These are phyloP conservation scores for Echium plantagineum DNA, from an alignment of 257 asterid species.

Conservation along the genomic window DNA sequence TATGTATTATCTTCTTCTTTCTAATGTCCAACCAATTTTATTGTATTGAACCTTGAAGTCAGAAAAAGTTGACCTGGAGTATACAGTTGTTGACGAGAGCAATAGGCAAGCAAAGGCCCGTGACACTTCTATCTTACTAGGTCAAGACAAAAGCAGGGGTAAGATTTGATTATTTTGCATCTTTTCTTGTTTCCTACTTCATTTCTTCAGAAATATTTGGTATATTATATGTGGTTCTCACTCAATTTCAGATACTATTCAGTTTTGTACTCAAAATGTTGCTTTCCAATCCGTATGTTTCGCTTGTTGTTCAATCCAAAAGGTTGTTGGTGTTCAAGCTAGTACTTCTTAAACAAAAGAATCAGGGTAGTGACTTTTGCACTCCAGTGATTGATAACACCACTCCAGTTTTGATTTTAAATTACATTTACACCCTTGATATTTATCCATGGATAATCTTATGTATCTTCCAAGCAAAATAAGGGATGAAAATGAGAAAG, in stretches of 20 bases:
- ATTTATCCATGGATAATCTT: no score
- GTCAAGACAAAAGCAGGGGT: slow-evolving; percentile 14
- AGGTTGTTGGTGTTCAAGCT: background rate
- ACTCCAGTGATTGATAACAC: no score
- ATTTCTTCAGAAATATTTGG: background rate
- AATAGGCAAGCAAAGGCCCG: slow-evolving; percentile 11
- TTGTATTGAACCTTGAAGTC: slow-evolving; percentile 7
- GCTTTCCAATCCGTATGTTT: background rate
- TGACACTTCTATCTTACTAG: slow-evolving; percentile 3
- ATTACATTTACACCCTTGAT: no score
- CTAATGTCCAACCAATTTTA: slow-evolving; percentile 1
- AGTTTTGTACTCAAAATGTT: background rate
- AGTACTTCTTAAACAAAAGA: background rate
- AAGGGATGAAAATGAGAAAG: no score
- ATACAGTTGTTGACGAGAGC: slow-evolving; percentile 19
- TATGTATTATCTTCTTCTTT: background rate
- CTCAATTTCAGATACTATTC: background rate
- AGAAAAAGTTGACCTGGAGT: slow-evolving; percentile 21
- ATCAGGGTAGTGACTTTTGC: no score
- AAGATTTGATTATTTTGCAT: background rate
- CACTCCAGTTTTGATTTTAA: no score
- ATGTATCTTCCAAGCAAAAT: no score
- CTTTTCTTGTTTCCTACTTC: background rate
- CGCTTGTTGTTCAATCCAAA: background rate
- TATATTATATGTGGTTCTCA: no score